Evolutionary conservation across 1,284 basidiomycete genomes (phyloP).

Genomic region (Phylloboletellus chloephorus): DNA sequence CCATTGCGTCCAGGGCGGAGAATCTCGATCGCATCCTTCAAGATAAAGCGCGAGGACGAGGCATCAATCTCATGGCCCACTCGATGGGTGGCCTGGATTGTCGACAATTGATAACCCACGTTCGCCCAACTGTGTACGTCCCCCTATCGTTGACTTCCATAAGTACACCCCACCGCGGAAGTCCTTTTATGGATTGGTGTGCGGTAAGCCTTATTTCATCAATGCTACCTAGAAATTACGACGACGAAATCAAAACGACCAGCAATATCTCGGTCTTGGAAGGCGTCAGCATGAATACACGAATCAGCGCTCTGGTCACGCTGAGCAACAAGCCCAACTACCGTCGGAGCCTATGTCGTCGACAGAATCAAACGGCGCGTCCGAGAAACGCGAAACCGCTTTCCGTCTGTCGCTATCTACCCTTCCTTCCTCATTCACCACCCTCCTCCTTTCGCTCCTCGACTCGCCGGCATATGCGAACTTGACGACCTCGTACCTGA

Average conservation of each 20-base stretch:
- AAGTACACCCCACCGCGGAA: slow-evolving; percentile 92
- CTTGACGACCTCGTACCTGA: slow-evolving; percentile 83
- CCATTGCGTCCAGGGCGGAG: slow-evolving; percentile 79
- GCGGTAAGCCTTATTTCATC: slow-evolving; percentile 44
- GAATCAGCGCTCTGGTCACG: slow-evolving; percentile 2
- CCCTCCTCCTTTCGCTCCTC: slow-evolving; percentile 84
- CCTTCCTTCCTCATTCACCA: slow-evolving; percentile 78
- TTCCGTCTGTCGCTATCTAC: slow-evolving; percentile 45
- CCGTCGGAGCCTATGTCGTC: slow-evolving; percentile 11
- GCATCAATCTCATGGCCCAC: slow-evolving; percentile 91
- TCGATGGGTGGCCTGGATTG: slow-evolving; percentile 98
- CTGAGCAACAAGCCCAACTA: slow-evolving; percentile 11
- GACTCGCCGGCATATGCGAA: slow-evolving; percentile 98
- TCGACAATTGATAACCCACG: slow-evolving; percentile 83
- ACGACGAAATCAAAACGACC: slow-evolving; percentile 16
- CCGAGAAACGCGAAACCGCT: slow-evolving; percentile 25
- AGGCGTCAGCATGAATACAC: slow-evolving; percentile 41
- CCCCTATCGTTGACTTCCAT: slow-evolving; percentile 89
- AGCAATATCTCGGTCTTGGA: slow-evolving; percentile 87
- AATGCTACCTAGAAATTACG: slow-evolving; percentile 6
- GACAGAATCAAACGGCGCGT: slow-evolving; percentile 23
- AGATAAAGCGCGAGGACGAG: slow-evolving; percentile 61
- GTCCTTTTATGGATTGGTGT: slow-evolving; percentile 99
- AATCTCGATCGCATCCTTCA: slow-evolving; percentile 74
- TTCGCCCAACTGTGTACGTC: slow-evolving; percentile 78